Percentiles rank a stretch among this genome's conserved stretches.
Evolutionary conservation across 2,329 filamentous ascomycete species (phyloP).

Genomic region (Graphium sp.): DNA sequence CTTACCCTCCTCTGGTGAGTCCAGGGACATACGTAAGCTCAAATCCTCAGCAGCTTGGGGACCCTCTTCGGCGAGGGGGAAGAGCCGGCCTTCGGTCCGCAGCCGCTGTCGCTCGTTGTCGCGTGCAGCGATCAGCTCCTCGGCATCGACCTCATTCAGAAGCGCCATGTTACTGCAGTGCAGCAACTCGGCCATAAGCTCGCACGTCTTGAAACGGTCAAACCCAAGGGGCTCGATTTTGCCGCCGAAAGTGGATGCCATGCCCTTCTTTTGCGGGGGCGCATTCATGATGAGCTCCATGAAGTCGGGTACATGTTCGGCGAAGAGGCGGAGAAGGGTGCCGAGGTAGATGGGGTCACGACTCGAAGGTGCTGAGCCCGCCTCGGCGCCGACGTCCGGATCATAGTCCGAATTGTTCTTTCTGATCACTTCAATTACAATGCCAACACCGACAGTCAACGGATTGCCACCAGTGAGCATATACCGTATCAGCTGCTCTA

Average conservation of each 20-base stretch:
- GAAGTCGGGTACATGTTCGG: conserved; percentile 81
- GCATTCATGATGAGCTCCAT: conserved; percentile 77
- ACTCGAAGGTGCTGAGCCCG: conserved; percentile 62
- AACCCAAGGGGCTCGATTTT: conserved; percentile 91
- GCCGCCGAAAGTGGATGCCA: conserved; percentile 77
- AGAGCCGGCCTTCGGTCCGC: conserved; percentile 59
- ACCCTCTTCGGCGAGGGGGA: conserved; percentile 20
- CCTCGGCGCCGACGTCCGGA: conserved; percentile 70
- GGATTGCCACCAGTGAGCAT: conserved; percentile 93
- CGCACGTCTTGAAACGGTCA: conserved; percentile 96
- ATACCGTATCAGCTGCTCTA: conserved; percentile 69
- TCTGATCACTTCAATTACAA: conserved; percentile 94
- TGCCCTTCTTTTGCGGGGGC: conserved; percentile 52
- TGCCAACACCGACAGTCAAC: conserved; percentile 87
- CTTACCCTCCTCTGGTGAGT: conserved; percentile 40
- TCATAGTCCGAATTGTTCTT: conserved; percentile 99
- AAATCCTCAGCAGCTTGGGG: conserved; percentile 34
- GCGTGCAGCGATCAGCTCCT: conserved; percentile 65
- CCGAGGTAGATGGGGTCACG: conserved; percentile 93
- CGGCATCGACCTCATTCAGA: conserved; percentile 78
- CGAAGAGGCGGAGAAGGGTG: conserved; percentile 75
- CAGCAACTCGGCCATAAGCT: conserved; percentile 91
- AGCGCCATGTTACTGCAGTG: conserved; percentile 99
- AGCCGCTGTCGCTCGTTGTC: conserved; percentile 71
- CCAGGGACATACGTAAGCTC: conserved; percentile 37